phyloP scores from a whole-genome alignment of 352 stramenopile genomes.

The Globisporangium solare region DNA sequence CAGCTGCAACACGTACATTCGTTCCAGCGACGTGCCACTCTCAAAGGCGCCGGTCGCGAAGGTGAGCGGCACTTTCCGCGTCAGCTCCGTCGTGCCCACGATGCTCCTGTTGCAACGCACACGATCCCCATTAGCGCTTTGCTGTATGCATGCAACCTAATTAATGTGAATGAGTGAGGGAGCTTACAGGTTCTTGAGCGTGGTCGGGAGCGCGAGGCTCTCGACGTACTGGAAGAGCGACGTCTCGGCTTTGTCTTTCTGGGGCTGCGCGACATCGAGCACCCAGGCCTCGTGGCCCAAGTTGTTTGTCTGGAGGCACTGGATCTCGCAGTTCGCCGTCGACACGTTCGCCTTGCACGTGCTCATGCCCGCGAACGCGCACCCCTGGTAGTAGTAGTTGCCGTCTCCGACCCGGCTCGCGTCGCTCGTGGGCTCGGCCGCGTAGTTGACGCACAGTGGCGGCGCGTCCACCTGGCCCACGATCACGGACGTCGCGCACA shows the following conservation, averaged over 20 bases:
- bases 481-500: slow-evolving; percentile 20
- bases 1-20: slow-evolving; percentile 27
- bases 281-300: slow-evolving; percentile 35
- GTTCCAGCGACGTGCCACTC: slow-evolving; percentile 34
- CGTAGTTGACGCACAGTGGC: slow-evolving; percentile 66
- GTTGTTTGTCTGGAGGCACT: slow-evolving; percentile 52
- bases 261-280: slow-evolving; percentile 52
- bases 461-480: background rate
- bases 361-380: slow-evolving; percentile 36
- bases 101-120: slow-evolving; percentile 32
- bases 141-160: background rate
- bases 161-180: no score
- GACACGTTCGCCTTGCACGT: slow-evolving; percentile 49
- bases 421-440: slow-evolving; percentile 21
- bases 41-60: slow-evolving; percentile 51
- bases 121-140: background rate
- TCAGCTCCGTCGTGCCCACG: slow-evolving; percentile 41
- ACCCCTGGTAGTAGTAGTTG: slow-evolving; percentile 64
- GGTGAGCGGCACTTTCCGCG: slow-evolving; percentile 50
- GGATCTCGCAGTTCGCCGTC: slow-evolving; percentile 43
- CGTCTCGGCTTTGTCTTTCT: slow-evolving; percentile 59
- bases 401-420: slow-evolving; percentile 32
- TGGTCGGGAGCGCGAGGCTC: slow-evolving; percentile 39
- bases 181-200: slow-evolving; percentile 54
- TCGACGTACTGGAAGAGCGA: slow-evolving; percentile 55